Conservation (phyloP, 306 rosid species). For the barrel medic (Medicago truncatula) region DNA sequence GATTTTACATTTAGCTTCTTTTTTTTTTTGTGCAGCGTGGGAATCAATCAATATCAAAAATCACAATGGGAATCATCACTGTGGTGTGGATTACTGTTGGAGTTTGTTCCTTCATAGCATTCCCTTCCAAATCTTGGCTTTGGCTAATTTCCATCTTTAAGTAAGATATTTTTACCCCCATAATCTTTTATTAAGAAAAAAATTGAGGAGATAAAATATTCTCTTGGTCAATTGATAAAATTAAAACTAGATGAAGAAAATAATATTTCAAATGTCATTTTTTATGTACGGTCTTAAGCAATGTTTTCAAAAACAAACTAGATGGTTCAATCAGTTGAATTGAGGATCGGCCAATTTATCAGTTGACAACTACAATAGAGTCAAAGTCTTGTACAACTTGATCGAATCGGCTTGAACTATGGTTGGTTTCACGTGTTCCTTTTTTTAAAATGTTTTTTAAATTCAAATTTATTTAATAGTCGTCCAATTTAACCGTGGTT, state of each 20-base stretch:
- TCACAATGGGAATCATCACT: slow-evolving; percentile 50
- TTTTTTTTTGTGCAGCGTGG: slow-evolving; percentile 60
- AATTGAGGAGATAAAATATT: neutral
- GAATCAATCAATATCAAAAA: slow-evolving; percentile 63
- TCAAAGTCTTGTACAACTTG: too few species aligned
- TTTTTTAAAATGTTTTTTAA: too few species aligned
- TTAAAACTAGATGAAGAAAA: slow-evolving; percentile 9
- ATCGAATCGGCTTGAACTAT: too few species aligned
- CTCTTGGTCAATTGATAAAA: neutral
- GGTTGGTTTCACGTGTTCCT: too few species aligned
- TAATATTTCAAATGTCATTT: too few species aligned
- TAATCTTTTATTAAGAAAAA: neutral
- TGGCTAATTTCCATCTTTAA: slow-evolving; percentile 72
- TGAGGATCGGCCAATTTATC: neutral
- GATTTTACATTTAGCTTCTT: neutral
- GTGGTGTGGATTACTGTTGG: slow-evolving; percentile 60
- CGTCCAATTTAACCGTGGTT: too few species aligned
- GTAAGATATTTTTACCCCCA: slow-evolving; percentile 46
- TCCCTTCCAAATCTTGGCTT: slow-evolving; percentile 78
- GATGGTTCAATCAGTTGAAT: too few species aligned
- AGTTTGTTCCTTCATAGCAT: slow-evolving; percentile 65
- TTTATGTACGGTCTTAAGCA: too few species aligned
- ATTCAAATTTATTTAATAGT: too few species aligned
- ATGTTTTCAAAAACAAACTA: too few species aligned
- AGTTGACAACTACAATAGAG: too few species aligned